These are phyloP conservation scores for Entamoeba moshkovskii DNA, from an alignment of 208 protist species.

Conservation along the genomic window DNA sequence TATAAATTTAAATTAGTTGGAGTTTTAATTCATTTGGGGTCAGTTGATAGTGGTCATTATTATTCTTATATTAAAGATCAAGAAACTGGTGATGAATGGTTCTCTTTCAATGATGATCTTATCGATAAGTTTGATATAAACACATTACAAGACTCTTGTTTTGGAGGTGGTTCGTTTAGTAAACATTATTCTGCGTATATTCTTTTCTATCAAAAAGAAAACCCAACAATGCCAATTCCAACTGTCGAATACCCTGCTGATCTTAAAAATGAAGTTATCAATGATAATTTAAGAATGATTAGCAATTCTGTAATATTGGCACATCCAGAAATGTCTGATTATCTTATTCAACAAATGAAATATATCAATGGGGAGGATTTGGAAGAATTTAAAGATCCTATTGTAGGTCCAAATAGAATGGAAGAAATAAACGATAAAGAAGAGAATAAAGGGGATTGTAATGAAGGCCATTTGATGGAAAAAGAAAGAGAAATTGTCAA, in stretches of 20 bases:
- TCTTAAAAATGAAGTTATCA: not conserved
- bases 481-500: not conserved
- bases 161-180: not conserved
- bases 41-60: not conserved
- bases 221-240: not conserved
- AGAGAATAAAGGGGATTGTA: no score
- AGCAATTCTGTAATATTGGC: not conserved
- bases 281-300: not conserved
- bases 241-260: not conserved
- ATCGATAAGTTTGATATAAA: not conserved
- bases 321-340: not conserved
- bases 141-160: not conserved
- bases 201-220: not conserved
- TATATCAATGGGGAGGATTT: not conserved
- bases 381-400: not conserved
- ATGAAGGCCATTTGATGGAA: no score
- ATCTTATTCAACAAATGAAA: not conserved
- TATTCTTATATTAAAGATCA: conserved; percentile 4
- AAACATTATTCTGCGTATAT: conserved; percentile 3
- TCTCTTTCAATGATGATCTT: not conserved
- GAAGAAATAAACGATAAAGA: not conserved
- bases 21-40: not conserved
- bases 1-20: conserved; percentile 6
- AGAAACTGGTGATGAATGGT: not conserved
- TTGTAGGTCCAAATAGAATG: not conserved